Percentiles rank a stretch among this genome's conserved stretches.
Conservation (phyloP, 78 protist species). For the Dictyostelium brefeldianum region DNA sequence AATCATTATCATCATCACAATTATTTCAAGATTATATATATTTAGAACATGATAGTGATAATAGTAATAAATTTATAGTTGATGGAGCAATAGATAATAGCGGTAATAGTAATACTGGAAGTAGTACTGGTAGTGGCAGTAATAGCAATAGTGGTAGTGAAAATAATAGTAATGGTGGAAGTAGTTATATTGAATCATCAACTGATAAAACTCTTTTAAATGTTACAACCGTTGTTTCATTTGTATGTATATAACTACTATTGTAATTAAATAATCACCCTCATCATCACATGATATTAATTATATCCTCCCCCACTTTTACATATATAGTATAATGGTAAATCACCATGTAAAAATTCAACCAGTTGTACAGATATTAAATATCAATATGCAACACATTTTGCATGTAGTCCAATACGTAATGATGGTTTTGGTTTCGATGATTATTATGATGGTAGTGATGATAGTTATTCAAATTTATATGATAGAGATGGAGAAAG, state of each 20-base stretch:
- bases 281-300: no score
- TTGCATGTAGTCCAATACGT: no score
- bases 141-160: background rate
- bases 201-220: background rate
- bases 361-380: background rate
- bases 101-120: background rate
- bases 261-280: no score
- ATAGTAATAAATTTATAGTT: background rate
- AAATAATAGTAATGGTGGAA: background rate
- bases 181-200: background rate
- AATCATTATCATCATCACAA: background rate
- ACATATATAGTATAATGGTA: background rate
- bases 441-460: constrained; percentile 5
- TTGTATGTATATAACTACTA: no score
- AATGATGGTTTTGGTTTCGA: background rate
- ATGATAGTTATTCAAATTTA: background rate
- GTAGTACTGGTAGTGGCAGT: background rate
- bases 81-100: background rate
- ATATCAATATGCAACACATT: no score
- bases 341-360: background rate
- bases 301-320: no score
- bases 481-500: background rate
- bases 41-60: background rate
- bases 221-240: no score
- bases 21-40: no score